Evolutionary conservation across 108 stramenopile species (phyloP), one percentile per base, ranked within the genome.

Genomic region (Cyclotella atomus): DNA sequence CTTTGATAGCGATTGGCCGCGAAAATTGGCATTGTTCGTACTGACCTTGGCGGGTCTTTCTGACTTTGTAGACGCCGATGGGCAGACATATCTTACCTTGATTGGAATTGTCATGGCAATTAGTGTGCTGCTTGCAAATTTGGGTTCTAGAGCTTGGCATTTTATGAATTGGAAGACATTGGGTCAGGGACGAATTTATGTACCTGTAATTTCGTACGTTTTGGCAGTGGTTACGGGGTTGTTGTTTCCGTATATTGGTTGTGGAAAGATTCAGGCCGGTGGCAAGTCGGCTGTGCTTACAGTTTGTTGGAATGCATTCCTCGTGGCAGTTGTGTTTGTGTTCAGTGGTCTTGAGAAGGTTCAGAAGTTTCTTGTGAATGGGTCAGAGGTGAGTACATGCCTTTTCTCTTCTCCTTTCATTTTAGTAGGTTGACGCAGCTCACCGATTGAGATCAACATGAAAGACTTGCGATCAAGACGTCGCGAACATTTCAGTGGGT

Each of bases 121-220:
- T 60, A 25, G 43, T 1, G 45, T 88, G 14, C 45, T 91, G 25
- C 67, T 83, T 53, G 88, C 88, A 19, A 91, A 91, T 68, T 63
- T 91, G 36, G 91, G 91, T 43, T 59, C 91, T 7, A 77, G 85
- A 30, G 87, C 88, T 3, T 91, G 91, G 91, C 38, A 70, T 34
- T 83, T 79, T 53, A 73, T 91, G 71, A 84, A 77, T 32, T 87
- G 87, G 85, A 75, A 79, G 24, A 87, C 91, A 7, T 53, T 88
- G 21, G 52, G 59, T 5, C 70, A 71, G 15, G 56, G 57, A 34
- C 6, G 41, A 23, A 19, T 44, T 33, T 59, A 84, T 53, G 81
- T 83, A 23, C 68, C 84, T 17, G 19, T 76, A 20, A 14, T 85
- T 10, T 81, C 84, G 0, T 87, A 73, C 27, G 10, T 84, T 9